Evolutionary conservation across 2,329 filamentous ascomycete genomes (phyloP), one percentile per base, ranked within the genome.

Genomic region (Onygena corvina): DNA sequence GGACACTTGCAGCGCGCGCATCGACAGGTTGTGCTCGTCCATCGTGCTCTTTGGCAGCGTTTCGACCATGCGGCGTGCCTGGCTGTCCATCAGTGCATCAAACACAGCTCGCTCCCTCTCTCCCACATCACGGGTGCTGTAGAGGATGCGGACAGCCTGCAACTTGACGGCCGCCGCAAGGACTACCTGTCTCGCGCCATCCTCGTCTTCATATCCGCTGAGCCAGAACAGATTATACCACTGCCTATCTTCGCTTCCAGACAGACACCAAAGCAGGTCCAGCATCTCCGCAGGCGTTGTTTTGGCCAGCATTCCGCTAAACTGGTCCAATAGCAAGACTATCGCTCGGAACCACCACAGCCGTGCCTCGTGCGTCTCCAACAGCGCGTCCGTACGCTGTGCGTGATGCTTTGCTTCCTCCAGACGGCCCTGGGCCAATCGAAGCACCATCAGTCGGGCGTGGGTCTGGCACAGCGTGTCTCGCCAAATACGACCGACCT

Each of bases 391-490:
- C 9, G 34, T 18, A 12, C 47, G 47, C 14, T 16, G 14, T 4
- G 18, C 20, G 35, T 49, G 47, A 25, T 18, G 31, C 33, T 20
- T 9, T 18, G 47, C 47, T 9, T 18, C 12, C 14, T 30, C 23
- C 27, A 18, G 8, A 5, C 9, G 9, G 2, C 27, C 36, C 12
- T 18, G 21, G 12, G 21, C 34, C 14, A 49, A 14, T 5, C n/a
- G 11, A 27, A 49, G 42, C 23, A 31, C 27, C 47, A 49, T 42
- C 14, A 49, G 16, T 12, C 36, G 34, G 4, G 36, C 27, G 27
- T 49, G 47, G n/a, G 21, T 23, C 34, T 42, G 29, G 47, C 47
- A 40, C 14, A 49, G n/a, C 5, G 47, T 42, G 47, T 49, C 47
- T 40, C 47, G 11, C 47, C 47, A 49, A 11, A 42, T 0, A 4